phyloP scores from a whole-genome alignment of 2,329 filamentous ascomycete species.

The Botrytis hyacinthi region DNA sequence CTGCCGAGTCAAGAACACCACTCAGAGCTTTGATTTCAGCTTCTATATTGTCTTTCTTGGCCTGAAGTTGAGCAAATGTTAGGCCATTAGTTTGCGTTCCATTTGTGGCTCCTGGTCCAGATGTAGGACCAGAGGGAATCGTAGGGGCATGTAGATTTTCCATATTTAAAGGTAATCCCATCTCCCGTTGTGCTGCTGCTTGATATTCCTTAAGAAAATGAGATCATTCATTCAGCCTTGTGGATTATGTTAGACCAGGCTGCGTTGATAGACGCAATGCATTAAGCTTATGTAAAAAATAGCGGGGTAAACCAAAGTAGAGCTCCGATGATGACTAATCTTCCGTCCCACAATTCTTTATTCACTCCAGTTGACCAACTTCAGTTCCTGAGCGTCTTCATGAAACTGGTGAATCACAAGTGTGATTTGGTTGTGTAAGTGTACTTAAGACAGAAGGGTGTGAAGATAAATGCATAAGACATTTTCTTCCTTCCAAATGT shows the following conservation, averaged over 20 bases:
- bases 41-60: constrained; percentile 81
- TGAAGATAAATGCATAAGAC: background rate
- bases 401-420: background rate
- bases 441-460: background rate
- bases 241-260: constrained; percentile 21
- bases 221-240: constrained; percentile 18
- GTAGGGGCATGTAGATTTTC: constrained; percentile 68
- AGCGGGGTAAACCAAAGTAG: background rate
- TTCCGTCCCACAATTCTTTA: background rate
- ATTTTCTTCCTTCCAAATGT: background rate
- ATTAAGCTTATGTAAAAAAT: background rate
- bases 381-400: background rate
- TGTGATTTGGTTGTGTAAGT: background rate
- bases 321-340: constrained; percentile 14
- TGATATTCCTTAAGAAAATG: background rate
- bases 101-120: constrained; percentile 55
- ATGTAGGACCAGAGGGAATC: constrained; percentile 74
- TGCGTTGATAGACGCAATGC: constrained; percentile 26
- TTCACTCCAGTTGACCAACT: background rate
- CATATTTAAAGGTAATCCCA: constrained; percentile 47
- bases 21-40: constrained; percentile 82
- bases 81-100: constrained; percentile 60
- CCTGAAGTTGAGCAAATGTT: constrained; percentile 76
- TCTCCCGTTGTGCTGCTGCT: constrained; percentile 25
- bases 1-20: constrained; percentile 82